phyloP scores from a whole-genome alignment of 2,329 filamentous ascomycete species.

The Hypocrella siamensis region DNA sequence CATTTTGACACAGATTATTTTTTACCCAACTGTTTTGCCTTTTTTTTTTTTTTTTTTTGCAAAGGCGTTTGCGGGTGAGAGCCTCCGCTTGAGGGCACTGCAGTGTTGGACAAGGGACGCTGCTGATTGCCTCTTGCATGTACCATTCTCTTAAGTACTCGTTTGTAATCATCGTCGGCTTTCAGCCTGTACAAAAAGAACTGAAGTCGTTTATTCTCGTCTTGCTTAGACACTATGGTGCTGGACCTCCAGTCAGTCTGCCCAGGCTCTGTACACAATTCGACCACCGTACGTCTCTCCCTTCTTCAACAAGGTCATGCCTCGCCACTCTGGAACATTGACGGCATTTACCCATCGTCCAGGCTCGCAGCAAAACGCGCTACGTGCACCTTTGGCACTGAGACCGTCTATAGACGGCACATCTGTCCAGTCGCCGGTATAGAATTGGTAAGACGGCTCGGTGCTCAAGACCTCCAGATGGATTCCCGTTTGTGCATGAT shows the following conservation, averaged over 20 bases:
- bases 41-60: neutral
- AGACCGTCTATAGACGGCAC: constrained; percentile 50
- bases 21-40: neutral
- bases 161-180: neutral
- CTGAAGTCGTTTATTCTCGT: neutral
- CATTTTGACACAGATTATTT: neutral
- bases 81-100: no score
- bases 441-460: constrained; percentile 94
- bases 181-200: neutral
- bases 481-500: constrained; percentile 57
- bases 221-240: constrained; percentile 3
- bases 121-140: neutral
- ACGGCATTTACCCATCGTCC: constrained; percentile 79
- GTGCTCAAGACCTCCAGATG: constrained; percentile 82
- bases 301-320: constrained; percentile 67
- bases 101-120: neutral
- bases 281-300: constrained; percentile 69
- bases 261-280: constrained; percentile 78
- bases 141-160: neutral
- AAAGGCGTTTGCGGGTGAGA: neutral
- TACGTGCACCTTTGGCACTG: constrained; percentile 49
- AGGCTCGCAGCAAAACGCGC: constrained; percentile 85
- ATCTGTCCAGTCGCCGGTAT: constrained; percentile 75
- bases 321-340: constrained; percentile 67
- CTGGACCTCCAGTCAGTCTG: constrained; percentile 25